Base-by-base conservation (phyloP, 2,329 filamentous ascomycete genomes). In the Tolypocladium ophioglossoides region DNA sequence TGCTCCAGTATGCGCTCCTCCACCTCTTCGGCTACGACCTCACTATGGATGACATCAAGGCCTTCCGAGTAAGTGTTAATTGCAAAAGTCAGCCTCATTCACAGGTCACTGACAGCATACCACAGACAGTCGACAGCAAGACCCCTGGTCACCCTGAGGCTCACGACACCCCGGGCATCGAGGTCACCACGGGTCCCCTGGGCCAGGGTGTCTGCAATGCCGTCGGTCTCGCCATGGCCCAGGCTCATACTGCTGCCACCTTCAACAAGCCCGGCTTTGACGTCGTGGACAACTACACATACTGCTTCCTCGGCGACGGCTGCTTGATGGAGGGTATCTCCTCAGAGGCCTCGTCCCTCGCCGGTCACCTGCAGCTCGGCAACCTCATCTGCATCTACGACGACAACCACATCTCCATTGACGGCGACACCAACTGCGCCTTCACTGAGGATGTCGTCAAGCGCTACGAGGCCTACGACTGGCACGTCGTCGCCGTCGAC, bases 291-390 rank as follows among this genome's bases (percentile, higher is more conserved):
- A 96, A 97, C 86, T 84, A 96, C 83, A 99, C 94, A 71, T 99
- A 91, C 78, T 78, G 74, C 75, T 96, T 97, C 83, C 89, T 99
- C 70, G 94, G 94, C 71, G 94, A 99, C 80, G 94, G 94, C 63
- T 99, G 94, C 77, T 83, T 95, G 76, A 95, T 95, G 91, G 94
- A 99, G 81, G 94, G 94, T 81, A 82, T 99, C 78, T 90, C 94
- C 63, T 83, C 84, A 69, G 94, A 99, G 80, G 92, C 94, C 67
- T 89, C 82, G 64, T 96, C 91, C 57, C 82, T 91, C 64, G 94
- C 94, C 64, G 94, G 94, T 69, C 94, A 99, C 79, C 82, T 97
- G 74, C 88, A 97, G 82, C 85, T 99, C 61, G 94, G 92, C 71
- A 99, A 97, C 82, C 80, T 99, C 68, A 97, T 97, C 75, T 85